Evolutionary conservation across 768 basidiomycete genomes (phyloP).

Genomic region (Tulasnella sp.): DNA sequence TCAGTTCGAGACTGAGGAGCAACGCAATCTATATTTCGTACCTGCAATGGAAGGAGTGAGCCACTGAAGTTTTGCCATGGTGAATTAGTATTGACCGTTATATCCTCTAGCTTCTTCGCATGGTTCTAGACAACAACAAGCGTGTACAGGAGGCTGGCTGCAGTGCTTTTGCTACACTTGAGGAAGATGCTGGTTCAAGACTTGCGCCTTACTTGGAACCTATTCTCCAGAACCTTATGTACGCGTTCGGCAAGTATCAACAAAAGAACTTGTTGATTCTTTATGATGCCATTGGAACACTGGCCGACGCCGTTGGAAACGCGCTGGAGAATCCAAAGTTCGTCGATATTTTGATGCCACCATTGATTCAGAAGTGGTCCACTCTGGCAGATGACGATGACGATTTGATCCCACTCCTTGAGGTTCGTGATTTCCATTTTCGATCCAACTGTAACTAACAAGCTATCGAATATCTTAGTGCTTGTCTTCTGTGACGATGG

Average conservation of each 20-base stretch:
- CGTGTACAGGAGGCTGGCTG: conserved; percentile 98
- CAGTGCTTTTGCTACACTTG: conserved; percentile 94
- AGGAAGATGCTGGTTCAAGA: conserved; percentile 87
- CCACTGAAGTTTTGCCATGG: conserved; percentile 12
- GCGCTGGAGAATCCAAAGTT: conserved; percentile 75
- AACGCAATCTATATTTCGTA: conserved; percentile 81
- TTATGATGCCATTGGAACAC: conserved; percentile 96
- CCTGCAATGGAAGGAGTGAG: conserved; percentile 96
- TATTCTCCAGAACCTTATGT: conserved; percentile 84
- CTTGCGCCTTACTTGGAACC: conserved; percentile 91
- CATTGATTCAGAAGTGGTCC: conserved; percentile 80
- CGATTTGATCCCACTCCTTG: conserved; percentile 85
- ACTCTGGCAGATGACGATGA: conserved; percentile 82
- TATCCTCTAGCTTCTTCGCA: conserved; percentile 68
- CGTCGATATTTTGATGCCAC: conserved; percentile 94
- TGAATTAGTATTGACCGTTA: background rate
- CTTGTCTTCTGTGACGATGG: conserved; percentile 92
- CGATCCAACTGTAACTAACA: background rate
- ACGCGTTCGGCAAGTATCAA: conserved; percentile 96
- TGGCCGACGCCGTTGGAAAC: conserved; percentile 89
- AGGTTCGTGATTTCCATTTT: conserved; percentile 40
- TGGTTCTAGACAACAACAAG: conserved; percentile 97
- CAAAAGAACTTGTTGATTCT: conserved; percentile 98
- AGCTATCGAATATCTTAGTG: conserved; percentile 42
- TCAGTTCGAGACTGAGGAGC: conserved; percentile 69